Evolutionary conservation across 768 basidiomycete species (phyloP).

Genomic region (Trametes coccinea): DNA sequence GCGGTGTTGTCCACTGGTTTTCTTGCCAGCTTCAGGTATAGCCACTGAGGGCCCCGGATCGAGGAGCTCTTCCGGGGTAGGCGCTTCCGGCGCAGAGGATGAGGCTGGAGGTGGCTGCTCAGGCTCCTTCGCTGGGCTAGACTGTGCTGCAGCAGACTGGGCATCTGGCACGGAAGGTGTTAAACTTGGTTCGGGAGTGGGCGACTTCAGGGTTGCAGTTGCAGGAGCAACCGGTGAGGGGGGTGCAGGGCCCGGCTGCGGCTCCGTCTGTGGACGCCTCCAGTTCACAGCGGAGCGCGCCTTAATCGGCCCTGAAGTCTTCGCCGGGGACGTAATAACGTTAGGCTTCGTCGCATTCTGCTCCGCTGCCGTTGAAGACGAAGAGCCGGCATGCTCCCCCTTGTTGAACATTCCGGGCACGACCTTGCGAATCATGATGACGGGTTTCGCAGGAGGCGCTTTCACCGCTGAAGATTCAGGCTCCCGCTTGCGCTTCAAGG

Average conservation of each 20-base stretch:
- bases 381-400: not conserved
- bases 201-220: not conserved
- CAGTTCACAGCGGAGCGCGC: constrained; percentile 44
- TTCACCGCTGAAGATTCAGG: constrained; percentile 26
- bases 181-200: not conserved
- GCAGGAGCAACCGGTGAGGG: not conserved
- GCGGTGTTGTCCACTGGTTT: constrained; percentile 30
- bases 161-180: not conserved
- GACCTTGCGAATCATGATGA: constrained; percentile 39
- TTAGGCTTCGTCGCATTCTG: constrained; percentile 4
- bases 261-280: constrained; percentile 26
- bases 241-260: not conserved
- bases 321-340: not conserved
- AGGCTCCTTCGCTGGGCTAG: not conserved
- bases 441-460: constrained; percentile 26
- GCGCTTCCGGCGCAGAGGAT: not conserved
- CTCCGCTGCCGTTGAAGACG: not conserved
- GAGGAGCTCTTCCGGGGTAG: no score
- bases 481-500: constrained; percentile 36
- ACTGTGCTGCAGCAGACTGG: not conserved
- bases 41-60: not conserved
- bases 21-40: constrained; percentile 9
- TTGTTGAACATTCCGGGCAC: constrained; percentile 36
- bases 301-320: constrained; percentile 33
- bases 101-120: not conserved